Base-by-base conservation (phyloP, 164 flowering plant genomes). In the Stephania yunnanensis region DNA sequence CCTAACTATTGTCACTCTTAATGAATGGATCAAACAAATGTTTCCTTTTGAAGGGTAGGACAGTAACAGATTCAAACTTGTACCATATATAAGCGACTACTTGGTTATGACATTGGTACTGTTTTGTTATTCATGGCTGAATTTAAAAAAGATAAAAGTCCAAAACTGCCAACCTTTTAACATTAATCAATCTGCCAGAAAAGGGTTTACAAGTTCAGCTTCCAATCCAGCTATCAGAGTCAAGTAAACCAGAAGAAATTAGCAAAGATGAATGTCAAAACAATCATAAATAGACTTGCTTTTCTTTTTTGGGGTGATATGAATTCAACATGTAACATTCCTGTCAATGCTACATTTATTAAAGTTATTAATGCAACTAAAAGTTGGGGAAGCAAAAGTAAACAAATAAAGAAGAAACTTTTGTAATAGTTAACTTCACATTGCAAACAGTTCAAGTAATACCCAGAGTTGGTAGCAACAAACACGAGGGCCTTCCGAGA, bases 381-480 rank as follows among this genome's bases (percentile, higher is more conserved):
- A 64, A 15, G 68, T 53, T 71, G 64, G 22, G 30, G 64, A 68
- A 69, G 31, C 74, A 71, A 76, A 75, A 44, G 66, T 61, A 61
- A 61, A n/a, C 66, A 61, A 44, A 55, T 44, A 13, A 71, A 71
- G 46, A 76, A 52, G 52, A 71, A 76, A 65, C 50, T 15, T 29
- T 70, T 66, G 20, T 10, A 19, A 25, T 44, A 45, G 69, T 61
- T 61, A 36, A 20, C 17, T 75, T n/a, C 55, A 1, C n/a, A 61
- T 70, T 70, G 30, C 64, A 63, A 50, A 76, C 74, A 64, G 64
- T 50, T 76, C 72, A 69, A 67, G 52, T 69, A 75, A 46, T 76
- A 50, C 48, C 70, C 31, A 46, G 50, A 19, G 73, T 30, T 64
- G 74, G 74, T 46, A 2, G 64, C 63, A 66, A 76, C 29, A 48